Conservation (phyloP, 2,329 filamentous ascomycete genomes). For the Paraphoma chrysanthemicola region DNA sequence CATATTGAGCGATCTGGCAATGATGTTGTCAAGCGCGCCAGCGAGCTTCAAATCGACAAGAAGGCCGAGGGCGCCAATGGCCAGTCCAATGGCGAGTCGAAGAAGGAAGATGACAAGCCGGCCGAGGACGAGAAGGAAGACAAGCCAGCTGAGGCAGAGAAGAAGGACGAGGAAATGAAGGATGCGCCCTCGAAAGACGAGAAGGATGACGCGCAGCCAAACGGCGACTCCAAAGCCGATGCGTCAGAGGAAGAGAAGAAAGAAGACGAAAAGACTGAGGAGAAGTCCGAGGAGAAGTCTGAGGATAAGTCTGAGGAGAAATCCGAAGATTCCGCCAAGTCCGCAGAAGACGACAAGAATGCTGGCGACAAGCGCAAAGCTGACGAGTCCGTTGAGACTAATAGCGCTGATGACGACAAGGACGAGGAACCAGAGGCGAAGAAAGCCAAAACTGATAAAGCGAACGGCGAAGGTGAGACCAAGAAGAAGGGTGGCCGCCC, state of each 20-base stretch:
- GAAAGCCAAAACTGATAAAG: slow-evolving; percentile 32
- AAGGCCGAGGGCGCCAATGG: slow-evolving; percentile 43
- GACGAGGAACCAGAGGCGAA: slow-evolving; percentile 27
- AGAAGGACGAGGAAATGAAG: slow-evolving; percentile 36
- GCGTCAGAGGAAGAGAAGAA: slow-evolving; percentile 46
- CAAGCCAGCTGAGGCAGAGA: slow-evolving; percentile 35
- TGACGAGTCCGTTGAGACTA: slow-evolving; percentile 10
- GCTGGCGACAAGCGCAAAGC: slow-evolving; percentile 46
- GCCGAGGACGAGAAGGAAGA: slow-evolving; percentile 43
- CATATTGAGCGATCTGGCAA: slow-evolving; percentile 66
- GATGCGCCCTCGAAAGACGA: slow-evolving; percentile 41
- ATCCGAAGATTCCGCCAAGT: slow-evolving; percentile 25
- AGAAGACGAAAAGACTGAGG: slow-evolving; percentile 39
- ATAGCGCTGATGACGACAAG: slow-evolving; percentile 27
- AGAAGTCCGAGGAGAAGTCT: slow-evolving; percentile 17
- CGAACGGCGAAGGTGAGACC: slow-evolving; percentile 34
- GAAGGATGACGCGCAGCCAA: slow-evolving; percentile 23
- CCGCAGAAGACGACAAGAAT: slow-evolving; percentile 15
- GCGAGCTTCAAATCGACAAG: slow-evolving; percentile 65
- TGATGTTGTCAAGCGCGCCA: slow-evolving; percentile 69
- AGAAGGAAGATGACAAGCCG: slow-evolving; percentile 40
- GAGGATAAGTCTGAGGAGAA: slow-evolving; percentile 29
- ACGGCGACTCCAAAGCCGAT: slow-evolving; percentile 32
- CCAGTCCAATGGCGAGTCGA: slow-evolving; percentile 46
- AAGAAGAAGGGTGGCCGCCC: slow-evolving; percentile 51